Conservation (phyloP, 106 monocot species). For the Apostasia shenzhenica region DNA sequence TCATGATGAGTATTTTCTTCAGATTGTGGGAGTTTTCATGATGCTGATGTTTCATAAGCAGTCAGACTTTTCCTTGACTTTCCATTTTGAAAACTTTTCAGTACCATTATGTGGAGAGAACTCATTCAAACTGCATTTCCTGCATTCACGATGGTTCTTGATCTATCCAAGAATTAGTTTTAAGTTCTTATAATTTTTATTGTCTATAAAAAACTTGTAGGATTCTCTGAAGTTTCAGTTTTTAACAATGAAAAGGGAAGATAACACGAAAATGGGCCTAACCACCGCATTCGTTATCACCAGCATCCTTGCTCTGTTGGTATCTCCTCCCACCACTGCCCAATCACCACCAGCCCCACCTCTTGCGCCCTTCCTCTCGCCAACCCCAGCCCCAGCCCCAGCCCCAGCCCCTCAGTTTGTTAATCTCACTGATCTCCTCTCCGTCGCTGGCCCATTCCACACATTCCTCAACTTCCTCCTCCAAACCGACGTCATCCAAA, state of each 20-base stretch:
- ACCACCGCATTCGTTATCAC: conserved; percentile 9
- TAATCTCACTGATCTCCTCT: conserved; percentile 66
- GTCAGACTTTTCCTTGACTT: too few relatives aligned
- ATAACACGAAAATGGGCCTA: conserved; percentile 23
- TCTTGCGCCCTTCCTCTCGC: conserved; percentile 25
- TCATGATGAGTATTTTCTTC: too few relatives aligned
- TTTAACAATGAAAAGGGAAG: background rate
- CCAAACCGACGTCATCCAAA: conserved; percentile 64
- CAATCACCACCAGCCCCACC: conserved; percentile 22
- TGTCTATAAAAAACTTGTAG: conserved; percentile 3
- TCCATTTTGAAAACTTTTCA: too few relatives aligned
- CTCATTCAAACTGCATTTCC: background rate
- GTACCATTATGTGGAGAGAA: too few relatives aligned
- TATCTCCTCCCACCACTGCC: conserved; percentile 20
- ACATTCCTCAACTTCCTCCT: conserved; percentile 72
- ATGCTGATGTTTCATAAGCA: too few relatives aligned
- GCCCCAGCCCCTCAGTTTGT: conserved; percentile 49
- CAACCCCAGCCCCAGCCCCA: conserved; percentile 75
- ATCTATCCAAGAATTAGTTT: background rate
- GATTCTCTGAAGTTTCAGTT: background rate
- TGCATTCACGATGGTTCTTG: background rate
- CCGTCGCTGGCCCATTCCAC: conserved; percentile 68
- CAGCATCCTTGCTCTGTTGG: conserved; percentile 23
- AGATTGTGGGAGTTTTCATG: too few relatives aligned
- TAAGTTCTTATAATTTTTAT: too few relatives aligned